Evolutionary conservation across 2,329 filamentous ascomycete genomes (phyloP).

Genomic region (Cercospora janseana): DNA sequence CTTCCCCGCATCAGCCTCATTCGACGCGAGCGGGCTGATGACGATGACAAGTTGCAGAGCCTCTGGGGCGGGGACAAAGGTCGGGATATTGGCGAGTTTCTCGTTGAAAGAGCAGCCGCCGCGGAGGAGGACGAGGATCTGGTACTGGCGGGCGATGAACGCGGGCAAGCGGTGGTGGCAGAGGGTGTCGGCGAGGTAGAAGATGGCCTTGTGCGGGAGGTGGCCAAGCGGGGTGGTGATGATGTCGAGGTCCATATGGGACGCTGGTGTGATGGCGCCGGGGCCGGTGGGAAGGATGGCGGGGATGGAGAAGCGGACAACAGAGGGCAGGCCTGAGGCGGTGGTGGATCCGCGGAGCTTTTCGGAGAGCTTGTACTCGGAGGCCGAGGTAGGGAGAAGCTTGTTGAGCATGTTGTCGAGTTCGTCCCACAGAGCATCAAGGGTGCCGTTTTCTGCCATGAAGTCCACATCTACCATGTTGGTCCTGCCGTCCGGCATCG

Average conservation of each 20-base stretch:
- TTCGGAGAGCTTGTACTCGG: constrained; percentile 13
- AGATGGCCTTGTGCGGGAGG: constrained; percentile 44
- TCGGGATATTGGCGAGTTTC: constrained; percentile 83
- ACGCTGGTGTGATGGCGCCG: constrained; percentile 67
- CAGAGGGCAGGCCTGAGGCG: background rate
- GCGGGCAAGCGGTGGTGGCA: constrained; percentile 58
- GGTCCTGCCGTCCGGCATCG: constrained; percentile 2
- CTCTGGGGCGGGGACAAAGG: constrained; percentile 56
- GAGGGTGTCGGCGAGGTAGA: constrained; percentile 69
- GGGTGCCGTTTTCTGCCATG: constrained; percentile 31
- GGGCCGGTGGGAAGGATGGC: constrained; percentile 57
- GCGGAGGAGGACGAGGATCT: constrained; percentile 77
- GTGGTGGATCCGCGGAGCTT: constrained; percentile 14
- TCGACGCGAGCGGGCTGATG: constrained; percentile 59
- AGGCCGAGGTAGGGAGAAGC: constrained; percentile 14
- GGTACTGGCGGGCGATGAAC: constrained; percentile 56
- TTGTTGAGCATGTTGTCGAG: constrained; percentile 42
- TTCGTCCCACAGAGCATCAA: constrained; percentile 51
- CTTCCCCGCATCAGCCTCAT: background rate
- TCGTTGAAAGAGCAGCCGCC: constrained; percentile 80
- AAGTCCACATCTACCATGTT: constrained; percentile 17
- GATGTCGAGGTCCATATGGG: constrained; percentile 28
- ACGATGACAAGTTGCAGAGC: constrained; percentile 76
- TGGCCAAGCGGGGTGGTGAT: constrained; percentile 41
- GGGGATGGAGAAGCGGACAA: constrained; percentile 44